Base-by-base conservation (phyloP, 345 rosid genomes). In the Salix dunnii region DNA sequence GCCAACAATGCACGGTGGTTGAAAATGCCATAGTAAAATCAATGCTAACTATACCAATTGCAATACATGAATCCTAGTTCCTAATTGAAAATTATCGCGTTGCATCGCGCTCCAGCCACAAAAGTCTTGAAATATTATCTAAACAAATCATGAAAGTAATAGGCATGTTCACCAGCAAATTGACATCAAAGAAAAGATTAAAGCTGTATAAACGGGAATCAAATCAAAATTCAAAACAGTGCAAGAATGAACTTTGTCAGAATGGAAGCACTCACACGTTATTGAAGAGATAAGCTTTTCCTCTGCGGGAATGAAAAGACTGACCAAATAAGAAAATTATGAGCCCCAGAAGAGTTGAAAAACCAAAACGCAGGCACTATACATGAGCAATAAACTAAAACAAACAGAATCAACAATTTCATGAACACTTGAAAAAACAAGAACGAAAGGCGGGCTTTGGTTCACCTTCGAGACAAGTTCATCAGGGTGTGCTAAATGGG, bases 251-350 rank as follows among this genome's bases (percentile, higher is more conserved):
- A 68, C 76, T 35, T 31, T 58, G 25, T 53, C 60, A 20, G 8
- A 21, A 53, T 53, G 20, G 30, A 55, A 80, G 77, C 74, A 78
- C 95, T 84, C 84, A 94, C 96, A 78, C 92, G 13, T 88, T 89
- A 72, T 84, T 94, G 80, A 94, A 92, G 76, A 91, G 98, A 81
- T 90, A 92, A 28, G 94, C 96, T 83, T 91, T 91, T 78, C 98
- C 97, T 63, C 87, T 77, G 66, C 92, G 94, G 78, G 86, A 81
- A 78, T 87, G 92, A 77, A 92, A 92, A 55, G 89, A 76, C 97
- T 92, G 88, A 31, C 2, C 71, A 84, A 72, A 76, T 62, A 27
- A 12, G 33, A 48, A n/a, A 30, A 38, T 33, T 20, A 27, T 31
- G 42, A 21, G 10, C 48, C 48, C 51, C 40, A 21, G 16, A 30